Conservation (phyloP, 2,329 filamentous ascomycete species). For the Aureobasidium vineae region DNA sequence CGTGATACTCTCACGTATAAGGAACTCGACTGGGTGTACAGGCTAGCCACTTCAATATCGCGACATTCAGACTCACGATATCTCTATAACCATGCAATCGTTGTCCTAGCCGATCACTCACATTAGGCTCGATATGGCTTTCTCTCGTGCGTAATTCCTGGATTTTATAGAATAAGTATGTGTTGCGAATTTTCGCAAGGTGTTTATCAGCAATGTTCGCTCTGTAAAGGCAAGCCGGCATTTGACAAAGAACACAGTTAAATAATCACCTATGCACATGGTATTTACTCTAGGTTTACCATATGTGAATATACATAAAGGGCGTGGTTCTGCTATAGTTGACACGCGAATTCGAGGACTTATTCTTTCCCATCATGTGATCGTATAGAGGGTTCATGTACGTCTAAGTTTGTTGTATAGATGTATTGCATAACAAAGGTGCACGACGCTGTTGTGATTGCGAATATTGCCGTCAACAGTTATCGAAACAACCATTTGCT, state of each 20-base stretch:
- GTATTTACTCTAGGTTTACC: neutral
- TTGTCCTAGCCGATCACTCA: neutral
- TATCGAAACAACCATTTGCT: no score
- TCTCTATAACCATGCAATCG: neutral
- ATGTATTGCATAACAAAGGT: neutral
- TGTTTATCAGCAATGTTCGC: no score
- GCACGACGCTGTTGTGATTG: neutral
- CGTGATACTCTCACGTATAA: conserved; percentile 15
- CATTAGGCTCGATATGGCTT: conserved; percentile 3
- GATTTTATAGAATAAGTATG: neutral
- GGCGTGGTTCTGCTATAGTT: neutral
- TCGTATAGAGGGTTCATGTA: neutral
- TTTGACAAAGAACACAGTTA: neutral
- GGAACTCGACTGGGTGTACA: neutral
- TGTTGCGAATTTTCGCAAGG: neutral
- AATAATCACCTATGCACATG: neutral
- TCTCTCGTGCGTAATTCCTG: neutral
- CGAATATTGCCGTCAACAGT: neutral
- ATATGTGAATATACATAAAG: neutral
- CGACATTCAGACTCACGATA: neutral
- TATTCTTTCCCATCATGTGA: no score
- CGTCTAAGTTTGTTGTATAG: neutral
- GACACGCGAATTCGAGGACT: no score
- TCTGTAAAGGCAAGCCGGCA: neutral
- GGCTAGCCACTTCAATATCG: conserved; percentile 3